Evolutionary conservation across 108 stramenopile species (phyloP), one percentile per base, ranked within the genome.

Genomic region (Skeletonema marinoi): DNA sequence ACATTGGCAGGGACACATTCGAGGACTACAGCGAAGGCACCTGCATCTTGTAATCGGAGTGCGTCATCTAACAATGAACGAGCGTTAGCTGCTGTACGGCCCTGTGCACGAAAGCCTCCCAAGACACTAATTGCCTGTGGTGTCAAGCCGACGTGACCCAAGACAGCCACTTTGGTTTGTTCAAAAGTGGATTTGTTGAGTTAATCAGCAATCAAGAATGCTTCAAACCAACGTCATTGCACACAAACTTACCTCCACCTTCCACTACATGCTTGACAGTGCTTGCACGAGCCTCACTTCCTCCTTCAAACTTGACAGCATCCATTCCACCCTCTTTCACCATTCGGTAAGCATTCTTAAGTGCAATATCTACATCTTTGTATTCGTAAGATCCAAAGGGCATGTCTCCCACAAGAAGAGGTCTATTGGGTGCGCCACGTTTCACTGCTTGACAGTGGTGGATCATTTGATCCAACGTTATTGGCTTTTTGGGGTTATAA

Each of bases 91-190:
- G 98, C 98, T 4, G 97, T 98, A 16, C 98, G 89, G 21, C 99
- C 99, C 78, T 98, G 98, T 3, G 98, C 99, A 13, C 98, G 92
- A 85, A 98, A 98, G 39, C 99, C 99, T 13, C 98, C 98, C 51
- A 98, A 85, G 10, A 97, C 96, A 71, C 87, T 88, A 64, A 98
- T 97, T 35, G 98, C 93, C 76, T 99, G 99, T 8, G 99, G 99
- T 46, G 97, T 98, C 8, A 99, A 83, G 6, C 99, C 99, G 13
- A 99, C 87, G 74, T 99, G 99, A 7, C 98, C 99, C 92, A 99
- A 92, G 10, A 98, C 98, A 21, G 99, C 98, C 25, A 99, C 93
- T 91, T 32, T 5, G 25, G 6, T 38, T 2, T 38, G 63, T 30
- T 25, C 12, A 21, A 36, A 2, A 19, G 30, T 19, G 17, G 4